Evolutionary conservation across 805 yeast genomes (phyloP).

Genomic region (Ogataea saltuana): DNA sequence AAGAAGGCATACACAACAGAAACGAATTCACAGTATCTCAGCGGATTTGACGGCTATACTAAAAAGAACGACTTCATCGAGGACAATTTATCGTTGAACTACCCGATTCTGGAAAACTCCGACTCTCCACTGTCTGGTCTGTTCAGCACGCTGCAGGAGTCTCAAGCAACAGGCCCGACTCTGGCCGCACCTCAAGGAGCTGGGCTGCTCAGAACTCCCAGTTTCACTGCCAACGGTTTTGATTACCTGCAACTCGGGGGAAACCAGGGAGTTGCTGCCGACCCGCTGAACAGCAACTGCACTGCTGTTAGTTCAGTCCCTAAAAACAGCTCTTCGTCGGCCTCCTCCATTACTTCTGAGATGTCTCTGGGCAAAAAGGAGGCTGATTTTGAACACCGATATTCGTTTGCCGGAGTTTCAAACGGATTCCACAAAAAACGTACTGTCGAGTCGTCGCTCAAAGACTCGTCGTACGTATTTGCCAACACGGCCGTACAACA

Average conservation of each 20-base stretch:
- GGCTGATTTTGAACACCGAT: constrained; percentile 28
- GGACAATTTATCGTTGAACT: constrained; percentile 6
- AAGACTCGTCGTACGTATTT: constrained; percentile 12
- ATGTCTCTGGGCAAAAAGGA: constrained; percentile 21
- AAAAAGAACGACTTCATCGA: constrained; percentile 19
- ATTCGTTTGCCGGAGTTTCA: constrained; percentile 21
- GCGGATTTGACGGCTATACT: constrained; percentile 24
- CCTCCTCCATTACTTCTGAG: constrained; percentile 26
- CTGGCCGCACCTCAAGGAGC: background rate
- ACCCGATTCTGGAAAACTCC: constrained; percentile 17
- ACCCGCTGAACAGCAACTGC: too few species aligned
- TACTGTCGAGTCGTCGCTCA: constrained; percentile 7
- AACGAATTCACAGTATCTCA: constrained; percentile 14
- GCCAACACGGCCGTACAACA: constrained; percentile 17
- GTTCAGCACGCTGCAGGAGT: constrained; percentile 23
- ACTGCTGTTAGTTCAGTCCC: too few species aligned
- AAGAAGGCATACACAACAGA: constrained; percentile 17
- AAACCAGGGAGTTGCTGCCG: too few species aligned
- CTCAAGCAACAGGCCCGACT: constrained; percentile 2
- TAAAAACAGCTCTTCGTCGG: constrained; percentile 10
- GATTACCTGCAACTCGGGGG: constrained; percentile 11
- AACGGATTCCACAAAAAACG: constrained; percentile 11
- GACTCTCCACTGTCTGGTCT: constrained; percentile 27
- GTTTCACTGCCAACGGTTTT: constrained; percentile 11
- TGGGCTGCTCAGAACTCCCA: constrained; percentile 17